Conservation (phyloP, 148 eudicot genomes). For the Rhododendron griersonianum region DNA sequence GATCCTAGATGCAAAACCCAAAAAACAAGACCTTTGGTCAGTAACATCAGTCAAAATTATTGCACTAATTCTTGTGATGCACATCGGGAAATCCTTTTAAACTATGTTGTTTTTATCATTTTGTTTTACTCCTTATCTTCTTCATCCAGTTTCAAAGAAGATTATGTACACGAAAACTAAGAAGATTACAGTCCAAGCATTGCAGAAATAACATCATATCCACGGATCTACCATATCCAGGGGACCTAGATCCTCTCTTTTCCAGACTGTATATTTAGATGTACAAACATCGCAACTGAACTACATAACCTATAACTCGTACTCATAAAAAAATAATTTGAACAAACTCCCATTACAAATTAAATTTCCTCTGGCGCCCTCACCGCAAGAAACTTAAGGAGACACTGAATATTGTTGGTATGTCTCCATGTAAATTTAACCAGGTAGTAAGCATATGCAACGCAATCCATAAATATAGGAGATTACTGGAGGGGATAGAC, state of each 20-base stretch:
- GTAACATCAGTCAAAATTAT: not conserved
- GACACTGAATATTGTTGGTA: not conserved
- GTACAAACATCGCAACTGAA: not conserved
- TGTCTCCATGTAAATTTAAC: not conserved
- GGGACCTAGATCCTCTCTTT: not conserved
- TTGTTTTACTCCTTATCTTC: too few relatives aligned
- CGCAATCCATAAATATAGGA: not conserved
- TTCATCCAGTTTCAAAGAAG: not conserved
- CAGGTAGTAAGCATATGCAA: not conserved
- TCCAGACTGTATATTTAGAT: not conserved
- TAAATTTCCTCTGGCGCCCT: not conserved
- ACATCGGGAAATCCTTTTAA: not conserved
- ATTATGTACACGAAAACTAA: not conserved
- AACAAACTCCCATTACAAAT: not conserved
- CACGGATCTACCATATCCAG: not conserved
- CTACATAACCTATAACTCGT: not conserved
- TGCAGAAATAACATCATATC: not conserved
- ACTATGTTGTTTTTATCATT: not conserved
- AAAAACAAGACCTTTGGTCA: not conserved
- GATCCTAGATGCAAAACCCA: conserved; percentile 43
- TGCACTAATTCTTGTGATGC: not conserved
- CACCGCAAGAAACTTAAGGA: not conserved
- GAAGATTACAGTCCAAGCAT: not conserved
- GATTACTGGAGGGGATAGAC: not conserved
- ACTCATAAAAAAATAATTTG: not conserved